Evolutionary conservation across 2,329 filamentous ascomycete species (phyloP).

Genomic region (Nigrospora sphaerica): DNA sequence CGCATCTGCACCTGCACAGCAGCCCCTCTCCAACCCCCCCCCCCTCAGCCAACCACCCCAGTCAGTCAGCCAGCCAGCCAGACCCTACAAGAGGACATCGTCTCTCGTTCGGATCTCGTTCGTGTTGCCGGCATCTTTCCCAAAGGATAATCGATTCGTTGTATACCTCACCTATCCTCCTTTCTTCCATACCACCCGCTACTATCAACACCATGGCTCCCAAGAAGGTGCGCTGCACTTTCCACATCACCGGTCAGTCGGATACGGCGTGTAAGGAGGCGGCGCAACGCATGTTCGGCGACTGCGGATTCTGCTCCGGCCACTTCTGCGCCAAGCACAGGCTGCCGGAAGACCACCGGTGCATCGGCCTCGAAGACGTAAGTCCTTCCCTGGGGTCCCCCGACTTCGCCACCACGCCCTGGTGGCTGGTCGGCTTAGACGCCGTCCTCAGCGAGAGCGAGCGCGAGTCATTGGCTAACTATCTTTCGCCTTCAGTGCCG

Average conservation of each 20-base stretch:
- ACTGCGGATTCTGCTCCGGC: constrained; percentile 90
- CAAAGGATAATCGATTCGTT: too few relatives aligned
- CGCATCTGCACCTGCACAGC: too few relatives aligned
- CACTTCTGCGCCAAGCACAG: constrained; percentile 95
- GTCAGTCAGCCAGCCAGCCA: too few relatives aligned
- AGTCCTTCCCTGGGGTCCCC: constrained; percentile 25
- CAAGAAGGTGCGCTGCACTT: constrained; percentile 74
- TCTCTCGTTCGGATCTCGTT: too few relatives aligned
- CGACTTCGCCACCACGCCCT: constrained; percentile 11
- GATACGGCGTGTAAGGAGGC: constrained; percentile 84
- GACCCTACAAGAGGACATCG: too few relatives aligned
- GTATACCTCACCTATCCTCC: too few relatives aligned
- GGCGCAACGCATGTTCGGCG: constrained; percentile 89
- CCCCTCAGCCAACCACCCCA: too few relatives aligned
- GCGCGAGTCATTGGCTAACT: constrained; percentile 27
- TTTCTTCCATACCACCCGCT: too few relatives aligned
- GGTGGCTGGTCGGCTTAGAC: constrained; percentile 35
- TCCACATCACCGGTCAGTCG: constrained; percentile 2
- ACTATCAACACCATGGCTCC: constrained; percentile 47
- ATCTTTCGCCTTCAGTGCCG: constrained; percentile 58
- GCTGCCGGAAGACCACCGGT: constrained; percentile 90
- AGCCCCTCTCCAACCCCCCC: too few relatives aligned
- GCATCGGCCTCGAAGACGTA: constrained; percentile 82
- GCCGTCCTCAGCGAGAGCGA: constrained; percentile 21
- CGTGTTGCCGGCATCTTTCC: too few relatives aligned